Evolutionary conservation across 495 filamentous ascomycete species (phyloP).

Genomic region (Aspergillus egyptiacus): DNA sequence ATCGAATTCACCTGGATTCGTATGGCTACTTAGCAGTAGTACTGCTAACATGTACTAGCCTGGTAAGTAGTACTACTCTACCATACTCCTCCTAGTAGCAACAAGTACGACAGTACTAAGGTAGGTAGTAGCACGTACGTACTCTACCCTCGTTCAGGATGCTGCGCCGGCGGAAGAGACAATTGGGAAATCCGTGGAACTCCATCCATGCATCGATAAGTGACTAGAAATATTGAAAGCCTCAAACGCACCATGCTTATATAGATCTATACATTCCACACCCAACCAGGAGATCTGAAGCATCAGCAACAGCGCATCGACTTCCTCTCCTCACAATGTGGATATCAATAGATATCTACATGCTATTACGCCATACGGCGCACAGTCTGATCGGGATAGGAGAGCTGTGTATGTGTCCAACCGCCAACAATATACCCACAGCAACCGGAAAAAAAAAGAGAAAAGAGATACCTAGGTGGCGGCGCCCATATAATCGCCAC

Average conservation of each 20-base stretch:
- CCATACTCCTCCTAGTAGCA: no score
- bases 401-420: constrained; percentile 10
- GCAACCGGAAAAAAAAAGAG: constrained; percentile 15
- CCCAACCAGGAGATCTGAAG: neutral
- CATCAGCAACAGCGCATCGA: neutral
- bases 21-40: no score
- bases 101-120: no score
- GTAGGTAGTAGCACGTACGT: no score
- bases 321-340: constrained; percentile 1
- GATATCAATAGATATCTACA: constrained; percentile 9
- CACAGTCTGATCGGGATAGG: constrained; percentile 10
- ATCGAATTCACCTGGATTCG: no score
- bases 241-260: constrained; percentile 8
- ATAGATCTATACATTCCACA: constrained; percentile 13
- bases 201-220: constrained; percentile 9
- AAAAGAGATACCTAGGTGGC: constrained; percentile 3
- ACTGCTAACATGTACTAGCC: no score
- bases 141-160: no score
- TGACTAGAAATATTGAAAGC: constrained; percentile 7
- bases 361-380: neutral
- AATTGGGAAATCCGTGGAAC: constrained; percentile 6
- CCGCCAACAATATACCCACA: constrained; percentile 14
- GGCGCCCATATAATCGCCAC: constrained; percentile 16
- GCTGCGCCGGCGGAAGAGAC: no score
- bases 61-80: no score